These are phyloP conservation scores for Toxoplasma gondii DNA, from an alignment of 169 alveolate genomes.

Conservation along the genomic window DNA sequence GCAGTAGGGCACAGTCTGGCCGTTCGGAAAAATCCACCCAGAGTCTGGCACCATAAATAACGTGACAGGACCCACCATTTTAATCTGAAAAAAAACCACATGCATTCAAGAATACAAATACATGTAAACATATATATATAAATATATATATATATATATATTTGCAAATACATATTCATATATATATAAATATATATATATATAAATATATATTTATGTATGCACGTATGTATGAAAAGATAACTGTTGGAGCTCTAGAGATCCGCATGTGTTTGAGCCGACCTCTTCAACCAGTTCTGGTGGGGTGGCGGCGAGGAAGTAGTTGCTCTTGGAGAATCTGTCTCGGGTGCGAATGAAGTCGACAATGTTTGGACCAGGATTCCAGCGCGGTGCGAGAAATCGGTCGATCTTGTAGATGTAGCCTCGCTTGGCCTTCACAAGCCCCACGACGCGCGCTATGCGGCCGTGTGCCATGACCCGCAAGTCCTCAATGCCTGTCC, in stretches of 20 bases:
- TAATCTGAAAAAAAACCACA: constrained; percentile 15
- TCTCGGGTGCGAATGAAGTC: constrained; percentile 27
- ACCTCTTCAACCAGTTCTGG: constrained; percentile 36
- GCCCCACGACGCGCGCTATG: constrained; percentile 27
- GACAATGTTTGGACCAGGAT: constrained; percentile 49
- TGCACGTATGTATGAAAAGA: too few species aligned
- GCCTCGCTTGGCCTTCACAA: constrained; percentile 59
- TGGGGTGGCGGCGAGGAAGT: constrained; percentile 38
- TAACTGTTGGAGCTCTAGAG: too few species aligned
- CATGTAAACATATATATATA: too few species aligned
- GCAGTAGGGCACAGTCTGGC: constrained; percentile 63
- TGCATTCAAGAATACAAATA: too few species aligned
- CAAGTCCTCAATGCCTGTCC: background rate
- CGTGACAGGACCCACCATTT: constrained; percentile 64
- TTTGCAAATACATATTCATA: background rate
- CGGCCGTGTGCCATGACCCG: constrained; percentile 33
- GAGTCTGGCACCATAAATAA: constrained; percentile 57
- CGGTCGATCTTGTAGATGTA: constrained; percentile 47
- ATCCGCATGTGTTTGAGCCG: too few species aligned
- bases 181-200: background rate
- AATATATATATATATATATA: too few species aligned
- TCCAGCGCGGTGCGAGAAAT: constrained; percentile 55
- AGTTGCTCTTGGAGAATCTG: constrained; percentile 32
- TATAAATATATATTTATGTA: too few species aligned
- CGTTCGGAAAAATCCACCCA: constrained; percentile 70